These are phyloP conservation scores for Artemisia argyi DNA, from an alignment of 129 eudicot species.

Conservation along the genomic window DNA sequence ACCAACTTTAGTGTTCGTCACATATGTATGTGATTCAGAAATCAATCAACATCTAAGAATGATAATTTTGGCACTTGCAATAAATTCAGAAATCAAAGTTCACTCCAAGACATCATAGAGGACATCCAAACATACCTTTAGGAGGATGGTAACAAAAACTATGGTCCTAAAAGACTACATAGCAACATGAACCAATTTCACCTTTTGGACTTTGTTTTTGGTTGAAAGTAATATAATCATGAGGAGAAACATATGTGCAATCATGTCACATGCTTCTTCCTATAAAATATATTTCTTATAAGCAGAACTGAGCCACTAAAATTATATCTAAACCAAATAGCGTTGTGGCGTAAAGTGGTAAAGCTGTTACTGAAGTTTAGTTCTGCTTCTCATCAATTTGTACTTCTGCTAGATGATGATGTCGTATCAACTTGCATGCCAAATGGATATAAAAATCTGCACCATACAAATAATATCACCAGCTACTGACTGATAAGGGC, in stretches of 20 bases:
- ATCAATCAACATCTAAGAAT: slow-evolving; percentile 26
- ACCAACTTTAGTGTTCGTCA: neutral
- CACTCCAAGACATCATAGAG: no score
- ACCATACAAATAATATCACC: slow-evolving; percentile 7
- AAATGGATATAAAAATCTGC: slow-evolving; percentile 4
- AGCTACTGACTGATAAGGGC: neutral
- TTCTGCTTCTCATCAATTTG: neutral
- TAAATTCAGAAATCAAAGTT: slow-evolving; percentile 9
- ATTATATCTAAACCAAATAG: neutral
- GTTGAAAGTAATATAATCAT: neutral
- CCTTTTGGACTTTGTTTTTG: neutral
- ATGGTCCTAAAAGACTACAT: slow-evolving; percentile 17
- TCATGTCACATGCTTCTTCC: neutral
- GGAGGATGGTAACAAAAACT: slow-evolving; percentile 13
- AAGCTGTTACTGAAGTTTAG: neutral
- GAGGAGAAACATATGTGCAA: no score
- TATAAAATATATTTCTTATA: neutral
- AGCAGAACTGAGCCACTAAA: neutral
- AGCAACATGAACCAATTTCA: slow-evolving; percentile 15
- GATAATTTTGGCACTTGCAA: slow-evolving; percentile 22
- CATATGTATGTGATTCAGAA: neutral
- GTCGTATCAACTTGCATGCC: neutral
- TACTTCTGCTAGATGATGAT: slow-evolving; percentile 9
- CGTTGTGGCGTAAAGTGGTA: neutral
- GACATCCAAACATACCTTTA: no score